phyloP scores from a whole-genome alignment of 805 yeast species.

The Zygosaccharomyces bisporus region DNA sequence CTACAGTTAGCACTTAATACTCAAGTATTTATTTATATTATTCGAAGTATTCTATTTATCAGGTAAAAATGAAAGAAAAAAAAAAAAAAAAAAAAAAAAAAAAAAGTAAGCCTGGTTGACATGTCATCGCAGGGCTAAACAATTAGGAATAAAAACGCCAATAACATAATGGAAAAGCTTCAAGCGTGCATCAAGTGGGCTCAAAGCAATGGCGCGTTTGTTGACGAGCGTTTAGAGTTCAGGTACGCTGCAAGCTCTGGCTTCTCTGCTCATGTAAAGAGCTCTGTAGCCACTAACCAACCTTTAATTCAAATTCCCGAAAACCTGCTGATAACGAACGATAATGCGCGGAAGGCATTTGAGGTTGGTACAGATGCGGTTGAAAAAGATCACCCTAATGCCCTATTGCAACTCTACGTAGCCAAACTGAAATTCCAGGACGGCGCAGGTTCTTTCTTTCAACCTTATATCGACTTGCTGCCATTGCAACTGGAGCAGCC shows the following conservation, averaged over 20 bases:
- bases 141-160: neutral
- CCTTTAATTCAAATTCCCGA: constrained; percentile 41
- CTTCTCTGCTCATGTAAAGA: constrained; percentile 32
- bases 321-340: constrained; percentile 38
- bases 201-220: constrained; percentile 36
- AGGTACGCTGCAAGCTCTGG: constrained; percentile 33
- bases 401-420: constrained; percentile 37
- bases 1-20: neutral
- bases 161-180: constrained; percentile 10
- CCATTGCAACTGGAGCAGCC: constrained; percentile 59
- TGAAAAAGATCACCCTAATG: constrained; percentile 28
- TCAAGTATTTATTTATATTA: neutral
- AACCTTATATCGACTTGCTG: constrained; percentile 47
- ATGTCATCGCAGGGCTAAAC: constrained; percentile 1
- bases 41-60: neutral
- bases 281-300: constrained; percentile 7
- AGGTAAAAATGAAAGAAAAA: no score
- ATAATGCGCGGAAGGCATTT: constrained; percentile 28
- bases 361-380: constrained; percentile 1
- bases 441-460: constrained; percentile 27
- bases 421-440: constrained; percentile 42
- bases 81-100: no score
- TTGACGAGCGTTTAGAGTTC: constrained; percentile 38
- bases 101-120: no score
- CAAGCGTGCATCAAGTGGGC: constrained; percentile 39